Evolutionary conservation across 768 basidiomycete genomes (phyloP), one percentile per base, ranked within the genome.

Genomic region (Fomitopsis pulvina): DNA sequence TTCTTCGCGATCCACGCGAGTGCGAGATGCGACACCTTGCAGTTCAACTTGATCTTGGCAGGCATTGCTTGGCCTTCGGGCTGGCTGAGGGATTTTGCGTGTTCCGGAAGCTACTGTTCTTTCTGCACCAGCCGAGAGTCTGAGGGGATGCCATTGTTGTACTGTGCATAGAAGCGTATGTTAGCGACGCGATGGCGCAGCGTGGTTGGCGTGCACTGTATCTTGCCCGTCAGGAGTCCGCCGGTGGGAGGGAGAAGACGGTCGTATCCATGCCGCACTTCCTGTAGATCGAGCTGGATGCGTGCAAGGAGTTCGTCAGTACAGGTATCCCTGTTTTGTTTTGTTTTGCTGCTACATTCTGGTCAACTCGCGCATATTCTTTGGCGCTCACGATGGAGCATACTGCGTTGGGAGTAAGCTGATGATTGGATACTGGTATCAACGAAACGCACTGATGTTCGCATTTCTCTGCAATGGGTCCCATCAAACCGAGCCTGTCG

Each of bases 161-260:
- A 85, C 82, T 74, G 41, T 14, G 26, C 8, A 8, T 20, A 25
- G 10, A 27, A 10, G 7, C 26, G 16, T 32, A 8, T 4, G 25
- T 4, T 25, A 47, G 14, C 39, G 4, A 21, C 16, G 3, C 14
- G 14, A 7, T n/a, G n/a, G n/a, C n/a, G n/a, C n/a, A n/a, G n/a
- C n/a, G n/a, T n/a, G n/a, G n/a, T n/a, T n/a, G n/a, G n/a, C n/a
- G n/a, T n/a, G n/a, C n/a, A n/a, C n/a, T n/a, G 7, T 45, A 80
- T 83, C 72, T 89, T 90, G 41, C 88, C 89, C 8, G 87, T 90
- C 22, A 91, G 74, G 28, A 91, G 52, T 44, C 89, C 90, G 11
- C 73, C 70, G 9, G 80, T 80, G 24, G 92, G 79, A 4, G 85
- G 1, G 83, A 86, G 70, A 78, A 92, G 14, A 85, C 81, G 14